A percentile compares a stretch with the other conserved stretches of the same genome.
These are phyloP conservation scores for Cadophora luteo-olivacea DNA, from an alignment of 2,329 filamentous ascomycete genomes.

Conservation along the genomic window DNA sequence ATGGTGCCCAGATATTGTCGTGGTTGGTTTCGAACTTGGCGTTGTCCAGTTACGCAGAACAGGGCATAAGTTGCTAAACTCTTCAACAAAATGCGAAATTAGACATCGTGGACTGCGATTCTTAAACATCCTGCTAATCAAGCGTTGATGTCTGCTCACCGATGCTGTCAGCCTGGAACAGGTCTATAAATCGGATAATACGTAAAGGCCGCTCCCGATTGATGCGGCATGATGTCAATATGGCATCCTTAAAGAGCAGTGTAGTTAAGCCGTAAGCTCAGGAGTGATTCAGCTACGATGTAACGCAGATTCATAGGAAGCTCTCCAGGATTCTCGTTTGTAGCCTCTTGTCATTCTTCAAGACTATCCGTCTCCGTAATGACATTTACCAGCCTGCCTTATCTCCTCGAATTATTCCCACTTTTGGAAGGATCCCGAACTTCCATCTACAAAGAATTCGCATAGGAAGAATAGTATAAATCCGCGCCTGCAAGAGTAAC, in stretches of 20 bases:
- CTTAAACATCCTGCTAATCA: not conserved
- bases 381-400: not conserved
- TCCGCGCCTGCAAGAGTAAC: constrained; percentile 44
- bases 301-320: too few relatives aligned
- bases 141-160: too few relatives aligned
- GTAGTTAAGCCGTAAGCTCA: too few relatives aligned
- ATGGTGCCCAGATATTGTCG: not conserved
- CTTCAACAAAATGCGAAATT: not conserved
- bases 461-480: constrained; percentile 44
- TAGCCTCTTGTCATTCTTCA: too few relatives aligned
- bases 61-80: not conserved
- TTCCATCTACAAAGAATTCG: constrained; percentile 38
- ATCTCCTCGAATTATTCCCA: not conserved
- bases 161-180: too few relatives aligned
- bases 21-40: not conserved
- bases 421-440: not conserved
- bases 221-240: too few relatives aligned
- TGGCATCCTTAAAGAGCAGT: too few relatives aligned
- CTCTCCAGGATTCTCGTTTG: too few relatives aligned
- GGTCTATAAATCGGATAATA: too few relatives aligned
- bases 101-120: not conserved
- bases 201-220: too few relatives aligned
- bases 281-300: too few relatives aligned
- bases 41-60: not conserved
- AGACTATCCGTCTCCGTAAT: not conserved